phyloP scores from a whole-genome alignment of 202 grass and related monocot genomes.

The Schoenoplectus triqueter region DNA sequence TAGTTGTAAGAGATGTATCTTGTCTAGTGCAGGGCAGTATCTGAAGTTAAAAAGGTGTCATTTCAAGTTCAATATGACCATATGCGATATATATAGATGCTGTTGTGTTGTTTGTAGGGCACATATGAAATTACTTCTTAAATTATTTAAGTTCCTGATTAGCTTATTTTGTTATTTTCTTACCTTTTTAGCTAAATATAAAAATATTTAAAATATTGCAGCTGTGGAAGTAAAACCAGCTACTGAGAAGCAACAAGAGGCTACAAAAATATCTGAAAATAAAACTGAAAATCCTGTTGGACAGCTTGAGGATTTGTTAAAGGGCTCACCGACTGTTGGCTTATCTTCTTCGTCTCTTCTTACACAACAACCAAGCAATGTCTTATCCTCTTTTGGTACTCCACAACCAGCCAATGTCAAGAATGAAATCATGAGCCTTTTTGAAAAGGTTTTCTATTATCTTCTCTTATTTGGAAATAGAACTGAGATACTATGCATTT shows the following conservation, averaged over 20 bases:
- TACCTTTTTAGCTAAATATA: not conserved
- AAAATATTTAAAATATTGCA: constrained; percentile 40
- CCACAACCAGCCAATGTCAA: constrained; percentile 53
- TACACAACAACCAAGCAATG: constrained; percentile 50
- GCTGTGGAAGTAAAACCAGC: constrained; percentile 66
- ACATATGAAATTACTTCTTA: not conserved
- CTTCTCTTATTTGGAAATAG: constrained; percentile 9
- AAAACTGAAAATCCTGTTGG: constrained; percentile 56
- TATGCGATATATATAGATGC: not conserved
- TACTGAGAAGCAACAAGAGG: constrained; percentile 58
- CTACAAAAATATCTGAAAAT: constrained; percentile 65
- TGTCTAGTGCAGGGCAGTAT: not conserved
- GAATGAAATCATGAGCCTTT: constrained; percentile 97
- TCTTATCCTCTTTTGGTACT: constrained; percentile 45
- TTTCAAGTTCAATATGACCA: constrained; percentile 8
- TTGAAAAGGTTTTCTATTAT: constrained; percentile 82
- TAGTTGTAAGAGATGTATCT: not conserved
- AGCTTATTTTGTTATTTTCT: constrained; percentile 4
- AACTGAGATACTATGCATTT: constrained; percentile 4
- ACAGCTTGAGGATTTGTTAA: constrained; percentile 80
- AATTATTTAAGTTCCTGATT: not conserved
- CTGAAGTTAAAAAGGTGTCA: not conserved
- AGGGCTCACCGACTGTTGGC: constrained; percentile 62
- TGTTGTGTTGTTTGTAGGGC: not conserved
- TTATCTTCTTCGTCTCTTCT: constrained; percentile 61